Evolutionary conservation across 192 early-diverging fungal genomes (phyloP).

Genomic region (Allomyces macrogynus): DNA sequence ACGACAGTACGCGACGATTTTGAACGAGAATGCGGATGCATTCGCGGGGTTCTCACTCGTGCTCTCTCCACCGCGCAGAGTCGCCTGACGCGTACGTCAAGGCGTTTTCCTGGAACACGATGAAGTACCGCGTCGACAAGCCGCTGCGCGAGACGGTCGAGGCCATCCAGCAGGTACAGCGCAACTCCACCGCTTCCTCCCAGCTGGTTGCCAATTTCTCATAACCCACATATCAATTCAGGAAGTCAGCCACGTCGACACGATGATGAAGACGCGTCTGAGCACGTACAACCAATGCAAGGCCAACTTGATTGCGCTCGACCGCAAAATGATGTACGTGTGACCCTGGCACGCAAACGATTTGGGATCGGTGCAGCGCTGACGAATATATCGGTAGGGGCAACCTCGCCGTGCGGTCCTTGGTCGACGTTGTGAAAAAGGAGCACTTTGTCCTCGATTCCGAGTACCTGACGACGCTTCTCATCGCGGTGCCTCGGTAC

Average conservation of each 20-base stretch:
- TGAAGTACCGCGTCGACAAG: slow-evolving; percentile 92
- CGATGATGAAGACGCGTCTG: slow-evolving; percentile 75
- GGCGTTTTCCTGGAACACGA: slow-evolving; percentile 83
- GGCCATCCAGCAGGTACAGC: slow-evolving; percentile 47
- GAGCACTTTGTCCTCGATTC: slow-evolving; percentile 81
- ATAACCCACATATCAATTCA: too few relatives aligned
- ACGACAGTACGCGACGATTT: slow-evolving; percentile 64
- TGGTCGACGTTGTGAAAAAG: slow-evolving; percentile 77
- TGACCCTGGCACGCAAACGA: too few relatives aligned
- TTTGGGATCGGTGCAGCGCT: too few relatives aligned
- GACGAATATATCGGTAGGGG: slow-evolving; percentile 22
- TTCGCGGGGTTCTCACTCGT: too few relatives aligned
- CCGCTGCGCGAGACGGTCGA: slow-evolving; percentile 64
- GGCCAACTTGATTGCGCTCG: slow-evolving; percentile 54
- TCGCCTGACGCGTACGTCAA: slow-evolving; percentile 68
- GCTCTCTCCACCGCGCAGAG: slow-evolving; percentile 28
- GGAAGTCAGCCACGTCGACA: slow-evolving; percentile 77
- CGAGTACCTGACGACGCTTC: slow-evolving; percentile 74
- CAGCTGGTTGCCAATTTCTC: too few relatives aligned
- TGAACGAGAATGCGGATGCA: too few relatives aligned
- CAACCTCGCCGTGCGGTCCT: slow-evolving; percentile 70
- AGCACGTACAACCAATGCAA: slow-evolving; percentile 68
- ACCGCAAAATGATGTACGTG: slow-evolving; percentile 58
- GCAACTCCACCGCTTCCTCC: too few relatives aligned
- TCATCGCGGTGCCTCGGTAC: slow-evolving; percentile 89